Percentiles rank a stretch among this genome's conserved stretches.
These are phyloP conservation scores for Cladophialophora psammophila DNA, from an alignment of 2,329 filamentous ascomycete species.

Conservation along the genomic window DNA sequence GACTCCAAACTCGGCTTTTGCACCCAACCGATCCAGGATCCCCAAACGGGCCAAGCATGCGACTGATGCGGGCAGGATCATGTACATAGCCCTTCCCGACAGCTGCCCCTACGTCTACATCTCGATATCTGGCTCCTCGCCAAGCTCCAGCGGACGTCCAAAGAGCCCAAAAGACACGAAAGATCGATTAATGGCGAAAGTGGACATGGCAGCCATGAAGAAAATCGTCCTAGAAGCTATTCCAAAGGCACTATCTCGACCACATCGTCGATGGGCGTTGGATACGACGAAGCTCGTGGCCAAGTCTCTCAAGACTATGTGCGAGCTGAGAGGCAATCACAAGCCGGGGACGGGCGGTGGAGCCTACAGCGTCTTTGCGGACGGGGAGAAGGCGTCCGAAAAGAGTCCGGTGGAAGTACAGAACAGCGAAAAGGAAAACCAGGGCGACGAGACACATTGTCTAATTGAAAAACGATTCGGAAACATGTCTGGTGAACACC, in stretches of 20 bases:
- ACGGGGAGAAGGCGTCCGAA: slow-evolving; percentile 20
- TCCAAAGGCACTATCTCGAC: slow-evolving; percentile 80
- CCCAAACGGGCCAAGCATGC: slow-evolving; percentile 49
- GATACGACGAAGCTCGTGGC: slow-evolving; percentile 72
- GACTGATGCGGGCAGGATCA: slow-evolving; percentile 71
- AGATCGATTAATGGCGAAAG: slow-evolving; percentile 22
- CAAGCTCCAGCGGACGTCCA: slow-evolving; percentile 44
- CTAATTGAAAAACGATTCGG: slow-evolving; percentile 36
- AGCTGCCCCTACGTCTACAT: slow-evolving; percentile 78
- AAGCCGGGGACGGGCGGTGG: slow-evolving; percentile 75
- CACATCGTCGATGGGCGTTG: slow-evolving; percentile 74
- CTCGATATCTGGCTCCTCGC: slow-evolving; percentile 56
- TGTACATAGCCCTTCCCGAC: slow-evolving; percentile 84
- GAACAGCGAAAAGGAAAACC: neutral
- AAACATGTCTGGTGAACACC: slow-evolving; percentile 23
- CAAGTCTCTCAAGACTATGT: slow-evolving; percentile 72
- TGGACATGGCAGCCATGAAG: slow-evolving; percentile 41
- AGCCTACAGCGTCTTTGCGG: slow-evolving; percentile 76
- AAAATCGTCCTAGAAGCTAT: slow-evolving; percentile 77
- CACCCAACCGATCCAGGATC: slow-evolving; percentile 46
- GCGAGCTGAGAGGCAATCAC: slow-evolving; percentile 73
- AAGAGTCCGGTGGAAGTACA: slow-evolving; percentile 21
- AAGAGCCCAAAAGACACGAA: slow-evolving; percentile 21
- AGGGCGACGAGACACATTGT: slow-evolving; percentile 7
- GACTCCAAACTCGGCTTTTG: slow-evolving; percentile 77